phyloP scores from a whole-genome alignment of 2,329 filamentous ascomycete species.

The Microdochium paspali region DNA sequence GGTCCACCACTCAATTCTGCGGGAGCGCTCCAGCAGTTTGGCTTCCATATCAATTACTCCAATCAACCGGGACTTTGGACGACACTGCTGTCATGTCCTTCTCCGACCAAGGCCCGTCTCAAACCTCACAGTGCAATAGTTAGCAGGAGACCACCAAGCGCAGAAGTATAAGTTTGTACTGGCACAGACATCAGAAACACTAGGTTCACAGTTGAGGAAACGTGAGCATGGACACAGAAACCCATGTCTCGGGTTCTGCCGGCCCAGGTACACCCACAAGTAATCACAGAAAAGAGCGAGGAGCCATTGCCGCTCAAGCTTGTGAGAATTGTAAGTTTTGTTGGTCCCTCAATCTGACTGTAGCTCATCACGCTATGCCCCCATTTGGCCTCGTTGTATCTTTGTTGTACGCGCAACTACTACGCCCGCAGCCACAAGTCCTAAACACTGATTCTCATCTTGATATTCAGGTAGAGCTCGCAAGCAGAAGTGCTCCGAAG shows the following conservation, averaged over 20 bases:
- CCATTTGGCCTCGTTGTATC: too few relatives aligned
- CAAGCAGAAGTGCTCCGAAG: constrained; percentile 43
- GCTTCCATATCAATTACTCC: neutral
- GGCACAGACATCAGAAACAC: neutral
- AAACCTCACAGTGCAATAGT: neutral
- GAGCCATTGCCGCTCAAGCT: constrained; percentile 27
- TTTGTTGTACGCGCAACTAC: too few relatives aligned
- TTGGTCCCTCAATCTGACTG: constrained; percentile 1
- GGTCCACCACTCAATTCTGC: neutral
- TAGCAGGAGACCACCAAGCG: neutral
- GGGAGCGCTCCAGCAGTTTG: neutral
- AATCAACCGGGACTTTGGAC: neutral
- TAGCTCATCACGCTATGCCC: too few relatives aligned
- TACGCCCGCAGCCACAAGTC: too few relatives aligned
- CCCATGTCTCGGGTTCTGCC: constrained; percentile 17
- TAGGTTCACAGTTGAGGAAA: neutral
- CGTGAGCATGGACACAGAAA: neutral
- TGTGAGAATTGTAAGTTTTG: constrained; percentile 8
- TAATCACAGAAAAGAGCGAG: constrained; percentile 24
- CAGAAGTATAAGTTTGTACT: neutral
- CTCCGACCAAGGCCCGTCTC: neutral
- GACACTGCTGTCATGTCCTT: neutral
- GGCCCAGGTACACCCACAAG: constrained; percentile 19
- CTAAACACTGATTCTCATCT: too few relatives aligned
- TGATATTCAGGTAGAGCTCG: neutral